A percentile compares a stretch with the other conserved stretches of the same genome.
Conservation (phyloP, 371 early-diverging fungal genomes). For the Haplosporangium sp. region DNA sequence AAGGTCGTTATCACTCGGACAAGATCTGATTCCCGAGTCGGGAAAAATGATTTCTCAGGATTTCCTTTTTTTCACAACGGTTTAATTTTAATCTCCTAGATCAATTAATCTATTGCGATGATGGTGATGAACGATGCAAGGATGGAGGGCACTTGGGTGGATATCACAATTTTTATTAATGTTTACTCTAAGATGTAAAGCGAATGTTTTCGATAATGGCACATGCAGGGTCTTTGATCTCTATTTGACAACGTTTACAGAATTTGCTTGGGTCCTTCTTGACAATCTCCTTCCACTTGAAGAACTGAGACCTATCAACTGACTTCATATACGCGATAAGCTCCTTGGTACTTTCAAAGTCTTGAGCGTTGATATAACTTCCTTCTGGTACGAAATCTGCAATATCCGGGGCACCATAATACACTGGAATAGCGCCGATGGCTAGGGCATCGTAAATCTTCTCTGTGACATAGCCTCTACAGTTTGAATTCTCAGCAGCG, state of each 20-base stretch:
- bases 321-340: constrained; percentile 25
- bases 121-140: no score
- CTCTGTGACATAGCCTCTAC: constrained; percentile 49
- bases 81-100: no score
- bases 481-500: constrained; percentile 52
- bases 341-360: constrained; percentile 24
- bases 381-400: constrained; percentile 41
- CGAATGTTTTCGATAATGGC: no score
- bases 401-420: constrained; percentile 48
- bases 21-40: no score
- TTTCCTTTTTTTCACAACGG: no score
- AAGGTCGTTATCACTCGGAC: no score
- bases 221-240: no score
- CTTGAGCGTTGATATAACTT: constrained; percentile 27
- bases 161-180: no score
- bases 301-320: constrained; percentile 22
- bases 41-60: no score
- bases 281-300: constrained; percentile 35
- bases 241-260: constrained; percentile 19
- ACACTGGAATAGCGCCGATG: constrained; percentile 47
- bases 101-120: no score
- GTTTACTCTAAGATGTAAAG: no score
- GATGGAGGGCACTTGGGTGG: no score
- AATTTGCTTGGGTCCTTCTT: constrained; percentile 25
- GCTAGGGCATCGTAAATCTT: constrained; percentile 45